phyloP scores from a whole-genome alignment of 768 basidiomycete genomes.

The Tulasnella sp. region DNA sequence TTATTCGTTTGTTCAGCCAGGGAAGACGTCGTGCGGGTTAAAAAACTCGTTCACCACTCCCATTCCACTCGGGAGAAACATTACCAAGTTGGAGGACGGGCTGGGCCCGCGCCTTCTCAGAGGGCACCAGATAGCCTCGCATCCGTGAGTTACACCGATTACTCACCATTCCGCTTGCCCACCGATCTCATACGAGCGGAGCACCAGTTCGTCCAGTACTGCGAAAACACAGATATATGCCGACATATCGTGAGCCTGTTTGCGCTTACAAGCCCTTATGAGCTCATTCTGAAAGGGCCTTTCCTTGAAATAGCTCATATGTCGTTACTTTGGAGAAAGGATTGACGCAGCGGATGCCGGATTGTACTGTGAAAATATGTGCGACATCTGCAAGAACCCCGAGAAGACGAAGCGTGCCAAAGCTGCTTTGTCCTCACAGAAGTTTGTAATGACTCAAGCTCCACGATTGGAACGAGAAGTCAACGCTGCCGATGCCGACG shows the following conservation, averaged over 20 bases:
- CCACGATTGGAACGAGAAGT: constrained; percentile 16
- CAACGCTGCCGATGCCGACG: constrained; percentile 27
- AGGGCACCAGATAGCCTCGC: constrained; percentile 52
- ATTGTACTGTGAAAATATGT: constrained; percentile 63
- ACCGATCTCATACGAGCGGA: too few species aligned
- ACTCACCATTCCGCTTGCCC: not conserved
- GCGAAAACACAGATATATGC: constrained; percentile 50
- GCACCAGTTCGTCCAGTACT: constrained; percentile 42
- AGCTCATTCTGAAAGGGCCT: not conserved
- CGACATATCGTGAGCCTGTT: constrained; percentile 53
- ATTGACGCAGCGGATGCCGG: constrained; percentile 42
- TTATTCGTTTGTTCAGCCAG: constrained; percentile 41
- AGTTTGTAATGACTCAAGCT: constrained; percentile 24
- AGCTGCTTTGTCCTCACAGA: constrained; percentile 39
- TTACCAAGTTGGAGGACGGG: constrained; percentile 30
- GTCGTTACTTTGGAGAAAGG: constrained; percentile 68
- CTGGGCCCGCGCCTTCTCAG: constrained; percentile 55
- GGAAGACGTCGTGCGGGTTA: constrained; percentile 56
- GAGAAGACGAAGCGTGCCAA: constrained; percentile 48
- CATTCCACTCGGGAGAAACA: constrained; percentile 37
- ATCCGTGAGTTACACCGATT: constrained; percentile 34
- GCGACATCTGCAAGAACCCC: constrained; percentile 77
- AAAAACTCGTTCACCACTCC: constrained; percentile 39
- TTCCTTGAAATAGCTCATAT: constrained; percentile 43
- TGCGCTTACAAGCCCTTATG: not conserved